Base-by-base conservation (phyloP, 139 green algal genomes). In the Micractinium conductrix region DNA sequence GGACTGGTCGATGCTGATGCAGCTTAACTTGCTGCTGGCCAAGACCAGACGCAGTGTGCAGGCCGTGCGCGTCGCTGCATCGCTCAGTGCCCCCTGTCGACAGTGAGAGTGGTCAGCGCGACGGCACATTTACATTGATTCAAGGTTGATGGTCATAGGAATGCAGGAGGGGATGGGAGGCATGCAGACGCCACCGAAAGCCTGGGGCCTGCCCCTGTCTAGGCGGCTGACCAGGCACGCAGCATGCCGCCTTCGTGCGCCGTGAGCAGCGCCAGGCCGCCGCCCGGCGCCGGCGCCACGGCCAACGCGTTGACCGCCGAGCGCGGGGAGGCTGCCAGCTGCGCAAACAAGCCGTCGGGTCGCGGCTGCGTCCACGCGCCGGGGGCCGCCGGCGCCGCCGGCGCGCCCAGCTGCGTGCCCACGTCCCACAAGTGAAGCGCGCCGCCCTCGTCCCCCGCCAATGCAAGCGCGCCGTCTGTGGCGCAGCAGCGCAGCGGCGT, bases 371-470 rank as follows among this genome's bases (percentile, higher is more conserved):
- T 84, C 53, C 85, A 53, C 48, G 55, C 79, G 67, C 73, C 76
- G 22, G 38, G 21, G 4, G 44, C n/a, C n/a, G n/a, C 2, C 67
- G 78, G 26, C 55, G 44, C 37, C 43, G 5, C 62, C 60, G 30
- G 17, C 65, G 38, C 30, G 0, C 73, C 79, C 21, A 69, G 83
- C 70, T 85, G 81, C 68, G 83, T 53, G 2, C 55, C 81, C 16
- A 94, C 72, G 42, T 94, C 89, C 90, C 93, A 96, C 24, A 95
- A 24, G 53, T 90, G 87, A 53, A 85, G 44, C 65, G 50, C 42
- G 28, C 94, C 94, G 22, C 69, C 58, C 72, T 97, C 91, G 10
- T 78, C 81, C 4, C 94, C 94, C 28, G 80, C 89, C 38, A 94
- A 40, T 28, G 88, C 86, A 50, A 93, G 30, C 26, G 71, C 5